phyloP scores from a whole-genome alignment of 1,284 basidiomycete species.

The Gomphus bonarii region DNA sequence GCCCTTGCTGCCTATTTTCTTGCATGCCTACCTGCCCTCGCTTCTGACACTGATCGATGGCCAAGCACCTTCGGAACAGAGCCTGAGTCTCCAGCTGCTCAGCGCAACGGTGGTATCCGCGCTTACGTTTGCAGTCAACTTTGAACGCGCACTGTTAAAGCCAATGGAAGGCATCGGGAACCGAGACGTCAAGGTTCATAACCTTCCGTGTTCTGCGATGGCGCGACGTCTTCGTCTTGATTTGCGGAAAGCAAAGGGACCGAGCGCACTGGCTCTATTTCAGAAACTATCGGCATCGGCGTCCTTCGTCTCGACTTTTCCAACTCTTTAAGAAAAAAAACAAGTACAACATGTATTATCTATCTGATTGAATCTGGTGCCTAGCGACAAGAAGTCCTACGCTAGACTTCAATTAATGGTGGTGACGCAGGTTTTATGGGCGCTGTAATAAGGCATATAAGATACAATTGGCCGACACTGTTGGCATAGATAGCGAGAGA shows the following conservation, averaged over 20 bases:
- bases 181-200: constrained; percentile 3
- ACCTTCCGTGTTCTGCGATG: constrained; percentile 46
- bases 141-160: constrained; percentile 49
- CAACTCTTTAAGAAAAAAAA: constrained; percentile 23
- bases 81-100: constrained; percentile 47
- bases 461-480: background rate
- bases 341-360: background rate
- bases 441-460: constrained; percentile 7
- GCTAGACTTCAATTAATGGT: constrained; percentile 31
- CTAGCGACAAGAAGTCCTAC: background rate
- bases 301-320: constrained; percentile 62
- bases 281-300: constrained; percentile 51
- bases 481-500: background rate
- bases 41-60: constrained; percentile 47
- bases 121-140: constrained; percentile 51
- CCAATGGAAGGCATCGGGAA: background rate
- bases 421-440: constrained; percentile 26
- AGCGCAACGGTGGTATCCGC: constrained; percentile 50
- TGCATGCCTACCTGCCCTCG: constrained; percentile 47
- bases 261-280: constrained; percentile 40
- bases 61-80: constrained; percentile 39
- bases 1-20: constrained; percentile 61
- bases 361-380: background rate
- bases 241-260: constrained; percentile 41
- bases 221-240: constrained; percentile 51